Evolutionary conservation across 306 rosid genomes (phyloP).

Genomic region (Luffa aegyptiaca): DNA sequence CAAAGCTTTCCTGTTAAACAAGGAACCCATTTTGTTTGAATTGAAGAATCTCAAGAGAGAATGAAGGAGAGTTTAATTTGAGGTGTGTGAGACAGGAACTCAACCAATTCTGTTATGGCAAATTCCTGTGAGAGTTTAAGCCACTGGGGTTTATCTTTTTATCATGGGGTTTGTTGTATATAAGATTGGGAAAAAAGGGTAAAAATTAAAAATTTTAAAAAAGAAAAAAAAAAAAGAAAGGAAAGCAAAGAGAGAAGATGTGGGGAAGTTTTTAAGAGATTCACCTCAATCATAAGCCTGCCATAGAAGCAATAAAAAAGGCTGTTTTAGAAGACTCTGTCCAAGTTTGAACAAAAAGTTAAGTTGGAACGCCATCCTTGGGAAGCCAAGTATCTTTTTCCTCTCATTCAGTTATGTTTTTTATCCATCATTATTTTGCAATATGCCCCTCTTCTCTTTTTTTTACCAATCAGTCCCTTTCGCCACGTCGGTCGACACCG

Average conservation of each 20-base stretch:
- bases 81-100: background rate
- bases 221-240: background rate
- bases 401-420: background rate
- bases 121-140: background rate
- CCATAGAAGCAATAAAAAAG: slow-evolving; percentile 9
- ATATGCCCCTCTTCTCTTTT: background rate
- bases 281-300: slow-evolving; percentile 11
- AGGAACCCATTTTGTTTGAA: background rate
- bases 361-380: slow-evolving; percentile 1
- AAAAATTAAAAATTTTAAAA: background rate
- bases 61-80: background rate
- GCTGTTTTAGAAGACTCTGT: slow-evolving; percentile 15
- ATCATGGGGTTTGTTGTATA: background rate
- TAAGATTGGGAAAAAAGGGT: background rate
- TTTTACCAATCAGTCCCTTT: background rate
- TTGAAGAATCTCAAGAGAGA: background rate
- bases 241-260: background rate
- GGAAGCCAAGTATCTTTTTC: slow-evolving; percentile 12
- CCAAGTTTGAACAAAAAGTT: slow-evolving; percentile 14
- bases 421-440: background rate
- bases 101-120: background rate
- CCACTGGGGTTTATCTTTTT: background rate
- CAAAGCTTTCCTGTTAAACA: background rate
- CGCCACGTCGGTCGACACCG: background rate
- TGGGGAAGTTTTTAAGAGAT: slow-evolving; percentile 7